These are phyloP conservation scores for Arthrobotrys sinensis DNA, from an alignment of 2,329 filamentous ascomycete species.

Conservation along the genomic window DNA sequence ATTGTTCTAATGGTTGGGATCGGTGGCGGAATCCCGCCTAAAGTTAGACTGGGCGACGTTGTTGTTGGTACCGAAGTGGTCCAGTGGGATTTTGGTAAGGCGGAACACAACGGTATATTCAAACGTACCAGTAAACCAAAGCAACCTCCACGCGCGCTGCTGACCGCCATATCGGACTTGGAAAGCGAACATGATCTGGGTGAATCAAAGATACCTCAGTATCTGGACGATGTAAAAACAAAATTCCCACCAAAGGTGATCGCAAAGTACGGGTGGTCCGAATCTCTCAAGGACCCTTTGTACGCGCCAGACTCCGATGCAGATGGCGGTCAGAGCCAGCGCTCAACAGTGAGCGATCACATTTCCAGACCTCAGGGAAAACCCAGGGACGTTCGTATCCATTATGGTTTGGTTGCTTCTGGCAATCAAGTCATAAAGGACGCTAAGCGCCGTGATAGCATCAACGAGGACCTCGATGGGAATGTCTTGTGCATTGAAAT, in stretches of 20 bases:
- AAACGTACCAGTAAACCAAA: neutral
- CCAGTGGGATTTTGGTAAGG: conserved; percentile 35
- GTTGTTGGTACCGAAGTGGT: conserved; percentile 26
- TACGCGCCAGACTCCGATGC: neutral
- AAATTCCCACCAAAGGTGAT: too few species aligned
- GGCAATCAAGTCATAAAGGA: conserved; percentile 63
- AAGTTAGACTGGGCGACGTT: conserved; percentile 29
- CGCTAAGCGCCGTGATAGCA: conserved; percentile 59
- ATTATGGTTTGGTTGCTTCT: conserved; percentile 23
- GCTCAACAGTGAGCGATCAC: neutral
- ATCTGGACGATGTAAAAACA: neutral
- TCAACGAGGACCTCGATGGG: conserved; percentile 34
- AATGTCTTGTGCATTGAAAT: conserved; percentile 47
- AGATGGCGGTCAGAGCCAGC: neutral
- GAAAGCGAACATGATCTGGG: neutral
- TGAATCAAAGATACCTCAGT: conserved; percentile 2
- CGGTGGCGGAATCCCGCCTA: conserved; percentile 24
- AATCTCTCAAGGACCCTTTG: neutral
- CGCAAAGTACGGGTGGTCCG: neutral
- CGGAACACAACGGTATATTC: neutral
- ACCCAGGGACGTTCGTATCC: neutral
- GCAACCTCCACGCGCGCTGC: conserved; percentile 2
- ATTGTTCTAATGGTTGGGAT: conserved; percentile 26
- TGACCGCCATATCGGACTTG: conserved; percentile 3
- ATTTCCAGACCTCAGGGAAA: neutral